A percentile compares a stretch with the other conserved stretches of the same genome.
Evolutionary conservation across 129 eudicot genomes (phyloP).

Genomic region (Erigeron canadensis): DNA sequence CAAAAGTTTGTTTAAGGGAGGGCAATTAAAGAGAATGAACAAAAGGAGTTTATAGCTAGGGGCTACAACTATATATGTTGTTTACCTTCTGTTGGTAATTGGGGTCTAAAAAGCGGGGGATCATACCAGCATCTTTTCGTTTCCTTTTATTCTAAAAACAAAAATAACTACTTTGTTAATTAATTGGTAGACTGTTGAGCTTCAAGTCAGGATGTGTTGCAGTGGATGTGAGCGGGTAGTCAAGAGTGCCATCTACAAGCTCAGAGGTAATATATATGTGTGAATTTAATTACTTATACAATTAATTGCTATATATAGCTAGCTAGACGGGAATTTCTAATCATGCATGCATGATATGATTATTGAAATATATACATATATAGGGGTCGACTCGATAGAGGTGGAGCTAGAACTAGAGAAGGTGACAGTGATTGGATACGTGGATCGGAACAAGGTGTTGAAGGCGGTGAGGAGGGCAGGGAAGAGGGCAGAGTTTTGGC

Average conservation of each 20-base stretch:
- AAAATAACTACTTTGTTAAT: too few species aligned
- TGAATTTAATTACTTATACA: too few species aligned
- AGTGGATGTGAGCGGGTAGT: slow-evolving; percentile 93
- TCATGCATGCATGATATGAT: too few species aligned
- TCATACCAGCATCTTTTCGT: slow-evolving; percentile 24
- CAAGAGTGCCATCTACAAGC: slow-evolving; percentile 77
- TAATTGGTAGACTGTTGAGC: slow-evolving; percentile 92
- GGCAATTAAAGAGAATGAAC: slow-evolving; percentile 19
- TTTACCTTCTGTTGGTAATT: slow-evolving; percentile 27
- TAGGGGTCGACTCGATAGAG: slow-evolving; percentile 86
- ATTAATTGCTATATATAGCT: too few species aligned
- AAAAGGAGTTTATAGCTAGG: slow-evolving; percentile 10
- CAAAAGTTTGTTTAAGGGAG: slow-evolving; percentile 7
- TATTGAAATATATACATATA: too few species aligned
- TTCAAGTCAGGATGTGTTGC: slow-evolving; percentile 97
- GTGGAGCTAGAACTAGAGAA: slow-evolving; percentile 83
- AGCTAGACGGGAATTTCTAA: too few species aligned
- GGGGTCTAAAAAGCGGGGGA: slow-evolving; percentile 26
- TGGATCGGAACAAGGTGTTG: slow-evolving; percentile 87
- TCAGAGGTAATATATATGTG: too few species aligned
- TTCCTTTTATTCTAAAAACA: neutral
- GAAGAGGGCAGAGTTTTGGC: slow-evolving; percentile 96
- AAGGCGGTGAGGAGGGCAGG: slow-evolving; percentile 90
- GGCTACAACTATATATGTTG: slow-evolving; percentile 19
- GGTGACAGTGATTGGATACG: slow-evolving; percentile 83